Conservation (phyloP, 2,329 filamentous ascomycete species). For the Colletotrichum cuscutae region DNA sequence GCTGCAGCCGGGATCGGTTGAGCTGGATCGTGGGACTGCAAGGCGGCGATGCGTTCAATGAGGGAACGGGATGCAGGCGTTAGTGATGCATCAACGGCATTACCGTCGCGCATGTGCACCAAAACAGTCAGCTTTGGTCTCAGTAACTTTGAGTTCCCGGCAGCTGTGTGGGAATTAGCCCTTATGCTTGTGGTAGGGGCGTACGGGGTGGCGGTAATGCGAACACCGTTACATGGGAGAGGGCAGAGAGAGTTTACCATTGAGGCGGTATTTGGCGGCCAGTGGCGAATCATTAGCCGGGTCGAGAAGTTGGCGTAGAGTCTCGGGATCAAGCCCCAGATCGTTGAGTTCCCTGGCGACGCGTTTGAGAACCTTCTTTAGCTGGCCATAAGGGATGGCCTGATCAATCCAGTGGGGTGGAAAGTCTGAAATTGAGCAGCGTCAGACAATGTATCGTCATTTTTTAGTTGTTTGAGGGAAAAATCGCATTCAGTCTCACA, state of each 20-base stretch:
- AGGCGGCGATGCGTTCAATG: constrained; percentile 67
- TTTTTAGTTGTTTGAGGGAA: not conserved
- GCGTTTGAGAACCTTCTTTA: constrained; percentile 90
- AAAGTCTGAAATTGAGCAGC: constrained; percentile 61
- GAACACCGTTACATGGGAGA: not conserved
- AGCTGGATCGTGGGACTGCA: constrained; percentile 18
- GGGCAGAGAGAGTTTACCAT: constrained; percentile 49
- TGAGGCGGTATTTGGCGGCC: constrained; percentile 65
- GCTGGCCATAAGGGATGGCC: constrained; percentile 83
- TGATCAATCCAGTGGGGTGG: constrained; percentile 77
- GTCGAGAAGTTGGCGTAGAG: constrained; percentile 72
- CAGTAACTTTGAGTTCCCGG: constrained; percentile 58
- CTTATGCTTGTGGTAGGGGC: not conserved
- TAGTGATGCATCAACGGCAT: constrained; percentile 74
- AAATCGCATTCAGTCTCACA: not conserved
- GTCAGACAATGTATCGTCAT: not conserved
- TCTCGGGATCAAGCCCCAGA: constrained; percentile 78
- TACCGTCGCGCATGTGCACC: constrained; percentile 73
- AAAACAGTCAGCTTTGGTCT: constrained; percentile 77
- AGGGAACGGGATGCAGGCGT: constrained; percentile 73
- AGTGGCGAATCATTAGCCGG: constrained; percentile 57
- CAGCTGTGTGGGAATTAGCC: constrained; percentile 40
- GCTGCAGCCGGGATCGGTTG: not conserved
- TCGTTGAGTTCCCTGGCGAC: constrained; percentile 76
- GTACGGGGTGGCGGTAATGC: not conserved